Evolutionary conservation across 768 basidiomycete genomes (phyloP).

Genomic region (Tulasnella sp.): DNA sequence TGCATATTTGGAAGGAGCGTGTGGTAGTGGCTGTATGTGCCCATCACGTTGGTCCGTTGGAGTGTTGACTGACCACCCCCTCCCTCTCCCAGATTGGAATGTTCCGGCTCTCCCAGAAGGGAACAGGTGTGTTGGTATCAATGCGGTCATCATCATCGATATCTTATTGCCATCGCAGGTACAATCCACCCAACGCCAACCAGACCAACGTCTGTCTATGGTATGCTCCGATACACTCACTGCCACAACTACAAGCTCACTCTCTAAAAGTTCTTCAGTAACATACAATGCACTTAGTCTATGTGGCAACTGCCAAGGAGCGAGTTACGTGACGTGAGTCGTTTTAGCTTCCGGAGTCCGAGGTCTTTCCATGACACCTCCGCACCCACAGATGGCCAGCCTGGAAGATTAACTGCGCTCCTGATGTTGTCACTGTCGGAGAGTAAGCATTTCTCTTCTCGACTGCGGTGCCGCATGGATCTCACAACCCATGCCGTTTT

Average conservation of each 20-base stretch:
- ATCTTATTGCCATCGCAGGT: not conserved
- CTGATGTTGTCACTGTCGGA: not conserved
- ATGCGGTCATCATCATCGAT: too few species aligned
- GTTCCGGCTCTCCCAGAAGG: not conserved
- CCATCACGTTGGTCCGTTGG: not conserved
- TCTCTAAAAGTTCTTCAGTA: slow-evolving; percentile 3
- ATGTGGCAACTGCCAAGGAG: slow-evolving; percentile 3
- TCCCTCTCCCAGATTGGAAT: slow-evolving; percentile 5
- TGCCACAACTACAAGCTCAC: not conserved
- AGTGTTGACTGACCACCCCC: not conserved
- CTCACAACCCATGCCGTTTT: not conserved
- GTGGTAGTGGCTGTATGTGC: slow-evolving; percentile 1
- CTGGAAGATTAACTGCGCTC: not conserved
- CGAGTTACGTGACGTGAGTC: slow-evolving; percentile 3
- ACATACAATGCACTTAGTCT: slow-evolving; percentile 1
- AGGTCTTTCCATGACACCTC: not conserved
- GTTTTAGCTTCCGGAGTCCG: not conserved
- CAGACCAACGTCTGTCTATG: slow-evolving; percentile 9
- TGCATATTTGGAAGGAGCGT: slow-evolving; percentile 7
- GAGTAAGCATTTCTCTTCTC: not conserved
- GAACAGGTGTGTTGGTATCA: not conserved
- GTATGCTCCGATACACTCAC: not conserved
- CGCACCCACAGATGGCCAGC: not conserved
- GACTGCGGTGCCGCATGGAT: too few species aligned
- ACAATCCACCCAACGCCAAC: not conserved